phyloP scores from a whole-genome alignment of 305 asterid species.

The Rubia balearica region DNA sequence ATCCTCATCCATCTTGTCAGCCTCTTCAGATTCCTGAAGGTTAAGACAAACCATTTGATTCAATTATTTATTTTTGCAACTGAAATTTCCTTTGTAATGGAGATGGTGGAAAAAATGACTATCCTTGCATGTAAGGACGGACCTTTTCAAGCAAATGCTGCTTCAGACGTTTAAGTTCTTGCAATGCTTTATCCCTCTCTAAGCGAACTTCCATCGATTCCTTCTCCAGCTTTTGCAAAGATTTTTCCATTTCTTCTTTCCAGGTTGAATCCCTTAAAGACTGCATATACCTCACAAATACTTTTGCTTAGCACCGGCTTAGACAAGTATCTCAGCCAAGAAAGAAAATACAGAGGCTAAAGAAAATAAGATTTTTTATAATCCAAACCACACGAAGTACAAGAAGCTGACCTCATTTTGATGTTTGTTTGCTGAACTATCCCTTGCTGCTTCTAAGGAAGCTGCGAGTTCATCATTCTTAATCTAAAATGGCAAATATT shows the following conservation, averaged over 20 bases:
- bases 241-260: constrained; percentile 58
- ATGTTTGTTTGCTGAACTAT: constrained; percentile 33
- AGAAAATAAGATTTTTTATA: constrained; percentile 6
- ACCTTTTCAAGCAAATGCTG: constrained; percentile 97
- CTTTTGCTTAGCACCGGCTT: constrained; percentile 15
- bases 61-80: constrained; percentile 4
- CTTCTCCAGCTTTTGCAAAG: constrained; percentile 66
- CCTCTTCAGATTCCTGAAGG: constrained; percentile 90
- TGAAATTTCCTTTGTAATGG: neutral
- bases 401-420: constrained; percentile 43
- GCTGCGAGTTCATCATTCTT: constrained; percentile 68
- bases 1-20: constrained; percentile 98
- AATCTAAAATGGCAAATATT: constrained; percentile 44
- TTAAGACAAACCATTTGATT: constrained; percentile 16
- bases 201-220: constrained; percentile 57
- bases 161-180: constrained; percentile 83
- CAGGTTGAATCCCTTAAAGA: constrained; percentile 42
- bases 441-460: constrained; percentile 43
- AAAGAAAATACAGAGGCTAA: neutral
- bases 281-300: constrained; percentile 24
- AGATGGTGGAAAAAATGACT: neutral
- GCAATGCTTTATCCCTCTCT: constrained; percentile 76
- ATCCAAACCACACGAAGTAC: constrained; percentile 1
- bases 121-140: neutral
- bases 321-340: neutral